Base-by-base conservation (phyloP, 371 early-diverging fungal genomes). In the Syncephalastrum monosporum region DNA sequence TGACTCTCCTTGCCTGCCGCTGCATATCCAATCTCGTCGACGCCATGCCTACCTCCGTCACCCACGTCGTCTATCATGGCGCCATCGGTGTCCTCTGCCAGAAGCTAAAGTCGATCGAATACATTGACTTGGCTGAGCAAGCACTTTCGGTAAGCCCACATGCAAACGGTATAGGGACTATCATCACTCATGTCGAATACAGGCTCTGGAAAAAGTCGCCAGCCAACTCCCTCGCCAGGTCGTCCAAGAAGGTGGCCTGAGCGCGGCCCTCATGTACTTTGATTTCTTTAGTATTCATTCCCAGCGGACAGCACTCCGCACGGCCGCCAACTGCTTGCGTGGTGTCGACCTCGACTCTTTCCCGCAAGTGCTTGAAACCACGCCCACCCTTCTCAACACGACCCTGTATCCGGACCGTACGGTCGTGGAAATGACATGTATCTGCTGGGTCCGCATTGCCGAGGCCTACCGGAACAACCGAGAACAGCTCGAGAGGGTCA, bases 91-190 rank as follows among this genome's bases (percentile, higher is more conserved):
- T 87, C 0, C 76, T 97, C 5, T 88, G 92, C 45, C 74, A 78
- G 38, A 91, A 93, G 61, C 70, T 95, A 21, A 75, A 82, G 50
- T 86, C 89, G 42, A 87, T 97, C 47, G 90, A 93, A 62, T 94
- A 91, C 59, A 93, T 95, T 50, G 95, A 97, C 57, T 71, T 95
- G 49, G 97, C 95, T 1, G 97, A 97, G 63, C 90, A 89, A 64
- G 92, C 91, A 0, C 72, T 95, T 43, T 71, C 78, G 38, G 89
- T 90, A 67, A 75, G 67, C 65, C 3, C 2, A 17, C 27, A 10
- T 10, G 38, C 38, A 10, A 7, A 33, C 38, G 24, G 17, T 47
- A 4, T 51, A 21, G 21, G 21, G 7, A 27, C 16, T 12, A 10
- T 4, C 16, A 24, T 42, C 47, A 7, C 29, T 55, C 10, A 23